These are phyloP conservation scores for Talaromyces wortmannii DNA, from an alignment of 495 filamentous ascomycete species.

Conservation along the genomic window DNA sequence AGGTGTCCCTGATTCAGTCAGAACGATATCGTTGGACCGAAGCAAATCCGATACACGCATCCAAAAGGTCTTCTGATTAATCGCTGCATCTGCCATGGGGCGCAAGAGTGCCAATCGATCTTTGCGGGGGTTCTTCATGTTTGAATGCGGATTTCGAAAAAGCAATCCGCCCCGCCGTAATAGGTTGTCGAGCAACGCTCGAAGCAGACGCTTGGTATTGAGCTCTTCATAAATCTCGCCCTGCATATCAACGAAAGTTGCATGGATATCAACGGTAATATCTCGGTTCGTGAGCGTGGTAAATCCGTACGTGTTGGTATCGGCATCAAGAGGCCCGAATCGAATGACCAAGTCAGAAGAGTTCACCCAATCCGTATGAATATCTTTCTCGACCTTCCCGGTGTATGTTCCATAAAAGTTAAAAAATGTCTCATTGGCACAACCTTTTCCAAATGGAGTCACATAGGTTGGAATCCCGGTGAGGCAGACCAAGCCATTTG, in stretches of 20 bases:
- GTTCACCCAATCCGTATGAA: conserved; percentile 69
- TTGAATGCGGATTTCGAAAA: too few species aligned
- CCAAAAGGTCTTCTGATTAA: too few species aligned
- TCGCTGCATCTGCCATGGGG: too few species aligned
- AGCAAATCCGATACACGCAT: too few species aligned
- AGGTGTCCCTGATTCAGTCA: conserved; percentile 34
- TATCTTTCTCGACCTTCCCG: conserved; percentile 66
- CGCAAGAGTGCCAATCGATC: too few species aligned
- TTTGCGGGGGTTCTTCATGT: too few species aligned
- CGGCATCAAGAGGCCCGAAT: conserved; percentile 77
- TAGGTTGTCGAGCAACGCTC: too few species aligned
- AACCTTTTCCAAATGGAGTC: conserved; percentile 88
- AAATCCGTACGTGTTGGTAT: conserved; percentile 91
- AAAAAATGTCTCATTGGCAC: conserved; percentile 67
- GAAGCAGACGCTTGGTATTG: too few species aligned
- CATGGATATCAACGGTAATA: too few species aligned
- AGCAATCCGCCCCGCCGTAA: too few species aligned
- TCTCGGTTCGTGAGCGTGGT: conserved; percentile 20
- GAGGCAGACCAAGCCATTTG: conserved; percentile 68
- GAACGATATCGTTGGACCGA: conserved; percentile 19
- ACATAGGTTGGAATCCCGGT: conserved; percentile 78
- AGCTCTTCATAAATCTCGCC: too few species aligned
- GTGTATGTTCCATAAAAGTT: conserved; percentile 85
- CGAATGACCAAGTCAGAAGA: conserved; percentile 74
- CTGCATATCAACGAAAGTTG: too few species aligned